phyloP scores from a whole-genome alignment of 768 basidiomycete species.

The Piloderma croceum region DNA sequence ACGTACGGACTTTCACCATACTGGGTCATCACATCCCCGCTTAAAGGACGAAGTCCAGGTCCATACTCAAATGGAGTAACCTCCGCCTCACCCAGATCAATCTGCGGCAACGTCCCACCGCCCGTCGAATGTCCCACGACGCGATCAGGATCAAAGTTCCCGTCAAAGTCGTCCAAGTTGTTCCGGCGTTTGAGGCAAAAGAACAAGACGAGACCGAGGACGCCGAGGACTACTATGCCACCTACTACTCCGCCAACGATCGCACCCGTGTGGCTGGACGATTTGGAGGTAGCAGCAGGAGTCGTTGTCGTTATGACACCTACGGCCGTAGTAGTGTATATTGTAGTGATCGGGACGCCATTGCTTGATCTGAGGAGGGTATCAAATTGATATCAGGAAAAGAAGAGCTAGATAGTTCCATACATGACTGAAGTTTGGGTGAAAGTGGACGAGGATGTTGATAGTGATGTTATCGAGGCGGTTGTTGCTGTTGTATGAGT shows the following conservation, averaged over 20 bases:
- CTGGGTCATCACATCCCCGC: no score
- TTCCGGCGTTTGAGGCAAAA: slow-evolving; percentile 23
- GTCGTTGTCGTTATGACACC: slow-evolving; percentile 11
- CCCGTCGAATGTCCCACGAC: slow-evolving; percentile 26
- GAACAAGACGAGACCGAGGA: slow-evolving; percentile 23
- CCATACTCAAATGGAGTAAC: no score
- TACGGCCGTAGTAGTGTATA: slow-evolving; percentile 20
- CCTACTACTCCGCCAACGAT: slow-evolving; percentile 53
- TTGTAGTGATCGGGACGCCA: no score
- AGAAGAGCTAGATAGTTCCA: no score
- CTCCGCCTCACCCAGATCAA: slow-evolving; percentile 20
- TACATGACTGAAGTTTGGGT: no score
- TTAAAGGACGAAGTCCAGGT: no score
- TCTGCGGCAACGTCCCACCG: slow-evolving; percentile 21
- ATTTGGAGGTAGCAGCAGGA: not conserved
- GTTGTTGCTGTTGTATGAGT: no score
- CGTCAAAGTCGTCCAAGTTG: slow-evolving; percentile 39
- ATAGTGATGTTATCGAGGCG: no score
- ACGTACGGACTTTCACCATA: no score
- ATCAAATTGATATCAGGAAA: no score
- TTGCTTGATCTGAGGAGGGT: no score
- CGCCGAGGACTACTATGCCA: slow-evolving; percentile 28
- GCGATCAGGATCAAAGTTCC: slow-evolving; percentile 45
- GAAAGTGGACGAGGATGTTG: no score
- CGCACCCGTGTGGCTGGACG: slow-evolving; percentile 29